A percentile compares a stretch with the other conserved stretches of the same genome.
Conservation (phyloP, 1,284 basidiomycete genomes). For the Papiliotrema nemorosa region DNA sequence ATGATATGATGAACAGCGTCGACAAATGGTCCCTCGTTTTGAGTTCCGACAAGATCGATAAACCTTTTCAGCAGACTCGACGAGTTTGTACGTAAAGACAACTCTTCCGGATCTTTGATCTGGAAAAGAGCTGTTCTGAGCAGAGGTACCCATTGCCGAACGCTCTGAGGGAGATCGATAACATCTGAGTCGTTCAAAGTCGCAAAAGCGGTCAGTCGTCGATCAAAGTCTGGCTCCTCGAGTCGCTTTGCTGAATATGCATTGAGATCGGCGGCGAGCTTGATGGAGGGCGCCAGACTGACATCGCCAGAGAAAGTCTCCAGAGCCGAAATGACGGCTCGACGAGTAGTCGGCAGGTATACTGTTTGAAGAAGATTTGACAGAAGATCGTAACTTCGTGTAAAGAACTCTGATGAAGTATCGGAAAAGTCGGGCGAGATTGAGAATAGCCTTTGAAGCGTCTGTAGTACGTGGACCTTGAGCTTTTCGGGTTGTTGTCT, state of each 20-base stretch:
- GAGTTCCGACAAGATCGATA: constrained; percentile 59
- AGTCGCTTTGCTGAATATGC: constrained; percentile 76
- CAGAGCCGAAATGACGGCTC: constrained; percentile 66
- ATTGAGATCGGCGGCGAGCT: constrained; percentile 70
- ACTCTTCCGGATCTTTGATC: constrained; percentile 84
- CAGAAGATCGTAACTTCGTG: constrained; percentile 63
- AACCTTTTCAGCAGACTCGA: constrained; percentile 74
- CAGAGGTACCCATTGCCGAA: constrained; percentile 68
- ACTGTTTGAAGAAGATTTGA: constrained; percentile 73
- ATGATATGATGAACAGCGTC: constrained; percentile 64
- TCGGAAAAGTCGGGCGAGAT: constrained; percentile 66
- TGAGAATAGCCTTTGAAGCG: constrained; percentile 69
- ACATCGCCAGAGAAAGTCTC: constrained; percentile 56
- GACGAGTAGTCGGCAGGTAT: constrained; percentile 64
- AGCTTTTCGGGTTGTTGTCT: constrained; percentile 79
- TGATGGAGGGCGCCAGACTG: constrained; percentile 56
- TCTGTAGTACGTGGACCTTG: constrained; percentile 79
- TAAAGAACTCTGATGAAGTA: constrained; percentile 54
- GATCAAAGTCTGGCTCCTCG: constrained; percentile 92
- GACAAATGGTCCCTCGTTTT: constrained; percentile 52
- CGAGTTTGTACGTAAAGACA: constrained; percentile 82
- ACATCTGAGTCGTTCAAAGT: constrained; percentile 61
- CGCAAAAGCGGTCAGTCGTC: constrained; percentile 73
- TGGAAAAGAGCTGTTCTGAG: constrained; percentile 81
- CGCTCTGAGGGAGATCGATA: constrained; percentile 24